Base-by-base conservation (phyloP, 139 green algal species). In the Picochlorum sp. region DNA sequence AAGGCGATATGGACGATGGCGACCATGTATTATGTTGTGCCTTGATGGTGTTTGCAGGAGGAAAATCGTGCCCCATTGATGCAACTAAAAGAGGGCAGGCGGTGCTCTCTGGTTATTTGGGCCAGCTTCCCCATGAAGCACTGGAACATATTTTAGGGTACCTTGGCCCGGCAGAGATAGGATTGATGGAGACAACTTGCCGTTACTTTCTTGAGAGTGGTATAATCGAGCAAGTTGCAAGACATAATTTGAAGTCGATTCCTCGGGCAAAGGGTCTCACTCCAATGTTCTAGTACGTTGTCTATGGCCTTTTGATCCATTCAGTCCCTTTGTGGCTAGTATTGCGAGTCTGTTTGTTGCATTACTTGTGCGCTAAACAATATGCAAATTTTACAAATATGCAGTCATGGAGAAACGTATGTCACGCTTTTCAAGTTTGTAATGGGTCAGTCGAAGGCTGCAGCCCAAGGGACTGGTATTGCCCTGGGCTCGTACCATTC, bases 401-500 rank as follows among this genome's bases (percentile, higher is more conserved):
- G n/a, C n/a, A n/a, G n/a, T n/a, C 63, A 71, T 14, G 62, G 72
- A 10, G 82, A 89, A 67, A 70, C 59, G 8, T 74, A 72, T 50
- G 63, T 83, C 6, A 70, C 68, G 4, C 57, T 89, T 44, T 73
- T 88, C 31, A 74, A 81, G 50, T 89, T 82, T 43, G 64, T 88
- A 20, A 80, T 67, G n/a, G 71, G 73, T 43, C 81, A 88, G 57
- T 82, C 75, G 30, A 63, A 60, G 6, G 81, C 79, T 12, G 81
- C 79, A 2, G 79, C 81, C 0, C 73, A 89, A 66, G 75, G 74
- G 7, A 90, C 77, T 1, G 76, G 78, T 0, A 39, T 93, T 0
- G 55, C 75, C 3, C 75, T 85, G 39, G 85, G 83, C 3, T 63
- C 75, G 2, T 85, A 86, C 69, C 83, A 93, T 64, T 84, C 78